Conservation (phyloP, 2,329 filamentous ascomycete genomes). For the Septoria petroselini region DNA sequence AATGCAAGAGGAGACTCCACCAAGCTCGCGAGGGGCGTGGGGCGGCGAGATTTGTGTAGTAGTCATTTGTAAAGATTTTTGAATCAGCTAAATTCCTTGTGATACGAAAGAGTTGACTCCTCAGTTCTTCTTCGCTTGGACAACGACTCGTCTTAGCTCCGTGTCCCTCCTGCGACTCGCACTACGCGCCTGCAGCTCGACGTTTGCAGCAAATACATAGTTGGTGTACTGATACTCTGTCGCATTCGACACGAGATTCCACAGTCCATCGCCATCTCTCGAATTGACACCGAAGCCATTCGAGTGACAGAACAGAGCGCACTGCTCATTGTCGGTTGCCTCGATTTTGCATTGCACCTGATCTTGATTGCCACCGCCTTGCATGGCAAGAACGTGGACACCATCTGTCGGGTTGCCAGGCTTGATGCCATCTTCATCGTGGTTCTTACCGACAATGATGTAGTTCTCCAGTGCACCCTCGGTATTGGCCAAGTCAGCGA, state of each 20-base stretch:
- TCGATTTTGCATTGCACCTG: slow-evolving; percentile 7
- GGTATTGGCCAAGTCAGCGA: slow-evolving; percentile 1
- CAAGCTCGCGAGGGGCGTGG: too few species aligned
- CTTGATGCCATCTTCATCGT: slow-evolving; percentile 8
- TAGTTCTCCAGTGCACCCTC: slow-evolving; percentile 7
- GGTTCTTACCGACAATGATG: slow-evolving; percentile 6
- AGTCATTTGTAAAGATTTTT: too few species aligned
- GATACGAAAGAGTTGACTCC: slow-evolving; percentile 1
- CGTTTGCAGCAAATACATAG: slow-evolving; percentile 6
- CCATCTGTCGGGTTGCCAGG: slow-evolving; percentile 4
- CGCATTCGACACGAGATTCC: slow-evolving; percentile 1
- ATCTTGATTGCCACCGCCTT: background rate
- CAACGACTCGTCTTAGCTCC: slow-evolving; percentile 1
- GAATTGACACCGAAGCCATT: slow-evolving; percentile 3
- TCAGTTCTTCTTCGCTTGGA: slow-evolving; percentile 1
- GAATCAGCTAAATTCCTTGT: too few species aligned
- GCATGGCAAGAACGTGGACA: slow-evolving; percentile 2
- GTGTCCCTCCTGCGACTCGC: slow-evolving; percentile 2
- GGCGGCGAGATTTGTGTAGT: too few species aligned
- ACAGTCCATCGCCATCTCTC: background rate
- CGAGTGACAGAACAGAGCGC: slow-evolving; percentile 4
- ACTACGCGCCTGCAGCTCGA: slow-evolving; percentile 6
- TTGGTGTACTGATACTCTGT: slow-evolving; percentile 9
- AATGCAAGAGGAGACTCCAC: too few species aligned
- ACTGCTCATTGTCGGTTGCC: slow-evolving; percentile 3